These are phyloP conservation scores for Zalerion maritima DNA, from an alignment of 495 filamentous ascomycete species.

Conservation along the genomic window DNA sequence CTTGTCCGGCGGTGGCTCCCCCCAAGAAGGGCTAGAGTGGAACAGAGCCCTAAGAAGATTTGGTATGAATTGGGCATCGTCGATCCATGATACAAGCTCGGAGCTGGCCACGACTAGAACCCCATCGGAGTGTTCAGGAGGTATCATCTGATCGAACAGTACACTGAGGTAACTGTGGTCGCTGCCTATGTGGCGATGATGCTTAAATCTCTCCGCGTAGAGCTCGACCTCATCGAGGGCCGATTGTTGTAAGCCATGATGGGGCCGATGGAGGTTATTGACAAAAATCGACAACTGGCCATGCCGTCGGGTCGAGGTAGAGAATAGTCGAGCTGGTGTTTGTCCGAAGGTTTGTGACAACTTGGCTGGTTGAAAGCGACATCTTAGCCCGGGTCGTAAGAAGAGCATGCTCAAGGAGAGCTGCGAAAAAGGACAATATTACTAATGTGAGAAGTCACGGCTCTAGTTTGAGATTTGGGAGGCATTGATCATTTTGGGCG, in stretches of 20 bases:
- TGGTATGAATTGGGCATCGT: constrained; percentile 22
- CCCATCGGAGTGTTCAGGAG: constrained; percentile 8
- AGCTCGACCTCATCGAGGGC: constrained; percentile 1
- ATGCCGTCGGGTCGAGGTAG: constrained; percentile 1
- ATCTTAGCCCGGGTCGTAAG: neutral
- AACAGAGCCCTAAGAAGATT: constrained; percentile 12
- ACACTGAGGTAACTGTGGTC: neutral
- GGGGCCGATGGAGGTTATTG: neutral
- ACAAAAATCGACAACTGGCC: constrained; percentile 1
- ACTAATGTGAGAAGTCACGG: neutral
- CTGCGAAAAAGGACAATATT: neutral
- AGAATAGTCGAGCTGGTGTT: too few species aligned
- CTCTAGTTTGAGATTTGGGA: neutral
- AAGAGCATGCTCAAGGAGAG: too few species aligned
- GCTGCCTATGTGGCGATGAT: too few species aligned
- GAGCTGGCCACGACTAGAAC: constrained; percentile 22
- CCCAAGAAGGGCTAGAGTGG: neutral
- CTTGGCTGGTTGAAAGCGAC: too few species aligned
- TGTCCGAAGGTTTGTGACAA: too few species aligned
- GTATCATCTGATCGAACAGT: neutral
- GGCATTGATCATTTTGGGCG: neutral
- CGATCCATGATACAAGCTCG: constrained; percentile 20
- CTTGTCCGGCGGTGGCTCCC: neutral
- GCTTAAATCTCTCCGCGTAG: too few species aligned
- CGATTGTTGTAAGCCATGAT: neutral